Percentiles rank a stretch among this genome's conserved stretches.
These are phyloP conservation scores for Pestalotiopsis fici DNA, from an alignment of 2,329 filamentous ascomycete species.

Conservation along the genomic window DNA sequence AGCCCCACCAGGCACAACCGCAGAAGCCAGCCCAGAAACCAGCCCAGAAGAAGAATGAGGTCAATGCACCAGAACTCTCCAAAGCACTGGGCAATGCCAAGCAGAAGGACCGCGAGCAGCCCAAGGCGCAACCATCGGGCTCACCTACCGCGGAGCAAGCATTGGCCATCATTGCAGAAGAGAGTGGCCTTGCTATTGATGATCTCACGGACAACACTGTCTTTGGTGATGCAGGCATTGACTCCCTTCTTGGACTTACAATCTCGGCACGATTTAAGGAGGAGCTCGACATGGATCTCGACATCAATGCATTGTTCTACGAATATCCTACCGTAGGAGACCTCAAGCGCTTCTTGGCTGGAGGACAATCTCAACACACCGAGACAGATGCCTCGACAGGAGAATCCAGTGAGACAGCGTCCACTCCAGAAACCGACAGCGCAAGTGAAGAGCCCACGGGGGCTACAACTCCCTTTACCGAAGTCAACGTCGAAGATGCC, in stretches of 20 bases:
- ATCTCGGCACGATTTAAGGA: constrained; percentile 32
- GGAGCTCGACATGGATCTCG: constrained; percentile 29
- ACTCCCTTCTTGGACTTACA: constrained; percentile 33
- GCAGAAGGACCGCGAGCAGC: background rate
- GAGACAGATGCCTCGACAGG: background rate
- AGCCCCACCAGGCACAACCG: background rate
- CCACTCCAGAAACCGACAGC: constrained; percentile 1
- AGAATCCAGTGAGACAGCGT: background rate
- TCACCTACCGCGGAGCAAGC: constrained; percentile 3
- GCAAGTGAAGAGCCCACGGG: background rate
- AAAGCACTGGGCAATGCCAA: background rate
- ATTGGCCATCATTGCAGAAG: constrained; percentile 27
- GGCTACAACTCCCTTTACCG: constrained; percentile 1
- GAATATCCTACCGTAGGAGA: constrained; percentile 25
- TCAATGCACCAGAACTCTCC: background rate
- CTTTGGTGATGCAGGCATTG: constrained; percentile 34
- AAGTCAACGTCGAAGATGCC: background rate
- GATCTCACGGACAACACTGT: constrained; percentile 21
- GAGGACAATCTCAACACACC: background rate
- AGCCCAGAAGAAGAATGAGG: background rate
- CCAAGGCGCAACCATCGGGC: background rate
- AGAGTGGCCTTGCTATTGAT: constrained; percentile 22
- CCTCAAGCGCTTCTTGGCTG: constrained; percentile 14
- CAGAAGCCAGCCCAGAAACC: background rate
- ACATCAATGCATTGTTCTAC: constrained; percentile 24